A percentile compares a stretch with the other conserved stretches of the same genome.
Conservation (phyloP, 805 yeast genomes). For the Yarrowia sp. region DNA sequence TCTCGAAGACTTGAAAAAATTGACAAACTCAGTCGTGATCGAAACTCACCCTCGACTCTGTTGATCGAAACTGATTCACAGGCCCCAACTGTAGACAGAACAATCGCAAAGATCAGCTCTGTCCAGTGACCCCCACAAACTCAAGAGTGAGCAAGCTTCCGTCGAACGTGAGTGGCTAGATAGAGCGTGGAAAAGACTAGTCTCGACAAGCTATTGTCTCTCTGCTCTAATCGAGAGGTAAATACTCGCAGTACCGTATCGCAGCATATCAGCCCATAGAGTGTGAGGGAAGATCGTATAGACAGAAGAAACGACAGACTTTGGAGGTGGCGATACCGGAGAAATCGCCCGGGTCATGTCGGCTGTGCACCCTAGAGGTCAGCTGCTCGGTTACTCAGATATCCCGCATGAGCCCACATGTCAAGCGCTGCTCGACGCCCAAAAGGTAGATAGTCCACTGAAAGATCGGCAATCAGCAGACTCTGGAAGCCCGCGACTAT, state of each 20-base stretch:
- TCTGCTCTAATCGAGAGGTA: conserved; percentile 6
- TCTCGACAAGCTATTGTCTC: conserved; percentile 1
- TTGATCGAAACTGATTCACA: too few relatives aligned
- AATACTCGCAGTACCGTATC: conserved; percentile 2
- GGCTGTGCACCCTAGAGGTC: conserved; percentile 3
- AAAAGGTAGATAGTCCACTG: conserved; percentile 2
- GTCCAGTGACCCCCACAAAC: conserved; percentile 20
- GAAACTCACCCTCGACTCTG: neutral
- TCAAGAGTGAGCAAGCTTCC: neutral
- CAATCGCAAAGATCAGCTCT: neutral
- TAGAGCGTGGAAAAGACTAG: neutral
- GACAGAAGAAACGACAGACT: too few relatives aligned
- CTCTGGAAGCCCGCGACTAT: conserved; percentile 10
- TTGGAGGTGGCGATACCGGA: too few relatives aligned
- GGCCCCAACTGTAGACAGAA: neutral
- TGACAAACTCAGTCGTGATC: conserved; percentile 1
- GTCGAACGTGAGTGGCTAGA: conserved; percentile 14
- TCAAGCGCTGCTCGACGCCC: neutral
- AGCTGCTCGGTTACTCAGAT: conserved; percentile 5
- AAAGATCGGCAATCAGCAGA: conserved; percentile 30
- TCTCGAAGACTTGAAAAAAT: neutral
- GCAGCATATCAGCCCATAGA: conserved; percentile 5
- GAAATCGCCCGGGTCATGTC: neutral
- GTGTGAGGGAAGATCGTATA: neutral
- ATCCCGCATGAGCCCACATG: neutral